Base-by-base conservation (phyloP, 371 early-diverging fungal species). In the Rhizopus arrhizus region DNA sequence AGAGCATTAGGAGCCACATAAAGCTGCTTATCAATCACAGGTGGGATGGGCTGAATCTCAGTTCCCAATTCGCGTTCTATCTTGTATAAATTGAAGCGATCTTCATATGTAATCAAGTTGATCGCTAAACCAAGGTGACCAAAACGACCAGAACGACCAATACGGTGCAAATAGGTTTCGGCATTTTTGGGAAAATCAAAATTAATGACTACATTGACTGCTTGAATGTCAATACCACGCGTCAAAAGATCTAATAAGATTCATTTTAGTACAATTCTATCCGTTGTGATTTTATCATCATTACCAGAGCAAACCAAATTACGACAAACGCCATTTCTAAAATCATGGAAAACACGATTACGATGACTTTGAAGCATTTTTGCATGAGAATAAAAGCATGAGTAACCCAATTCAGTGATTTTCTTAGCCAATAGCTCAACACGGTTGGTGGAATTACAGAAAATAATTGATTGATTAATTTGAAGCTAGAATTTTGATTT, bases 391-490 rank as follows among this genome's bases (percentile, higher is more conserved):
- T 95, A 99, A 77, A 95, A 99, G 74, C 98, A 95, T 49, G 97
- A 95, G 79, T 96, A 97, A 35, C 99, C 99, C 22, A 99, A 89
- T 58, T 98, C 97, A 7, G 99, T 98, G 60, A 99, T 98, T 73
- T 97, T 98, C 74, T 93, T 92, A 48, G 98, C 99, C 61, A 99
- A 82, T 61, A 96, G 85, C 77, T 99, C 98, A 8, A 98, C 99
- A 36, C 97, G 95, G 79, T 93, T 91, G 36, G 98, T 96, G 9
- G 95, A 95, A 81, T 98, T 99, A 80, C 98, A 98, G 77, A 99
- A 99, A 70, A 99, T 98, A 65, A 99, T 97, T 56, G 98, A 97
- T 83, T 99, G 99, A 77, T 99, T 98, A 86, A 99, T 93, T 86
- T 96, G 95, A 22, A 99, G 88, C 90, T 83, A 61, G 5, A 32